phyloP scores from a whole-genome alignment of 1,284 basidiomycete species.

The Polyporus tsugae region DNA sequence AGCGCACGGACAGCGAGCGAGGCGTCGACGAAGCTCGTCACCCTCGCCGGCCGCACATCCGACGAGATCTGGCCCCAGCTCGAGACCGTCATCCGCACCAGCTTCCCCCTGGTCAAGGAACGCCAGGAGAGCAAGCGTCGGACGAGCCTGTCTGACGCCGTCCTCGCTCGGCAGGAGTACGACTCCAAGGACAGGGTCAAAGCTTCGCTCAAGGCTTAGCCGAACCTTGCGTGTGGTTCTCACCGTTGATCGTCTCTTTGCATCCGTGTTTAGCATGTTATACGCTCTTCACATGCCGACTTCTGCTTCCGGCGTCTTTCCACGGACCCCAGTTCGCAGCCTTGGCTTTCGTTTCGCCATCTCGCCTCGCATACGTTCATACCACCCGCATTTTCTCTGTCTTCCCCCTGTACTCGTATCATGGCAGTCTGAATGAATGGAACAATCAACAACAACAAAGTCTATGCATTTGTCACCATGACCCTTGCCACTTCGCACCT shows the following conservation, averaged over 20 bases:
- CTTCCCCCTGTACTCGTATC: slow-evolving; percentile 17
- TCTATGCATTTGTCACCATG: neutral
- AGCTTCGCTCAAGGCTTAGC: slow-evolving; percentile 2
- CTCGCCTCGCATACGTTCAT: neutral
- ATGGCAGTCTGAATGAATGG: neutral
- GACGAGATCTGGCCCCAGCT: slow-evolving; percentile 95
- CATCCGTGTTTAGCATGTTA: neutral
- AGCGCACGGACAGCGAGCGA: slow-evolving; percentile 40
- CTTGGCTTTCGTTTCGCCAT: neutral
- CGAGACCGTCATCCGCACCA: slow-evolving; percentile 63
- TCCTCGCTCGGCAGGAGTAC: slow-evolving; percentile 38
- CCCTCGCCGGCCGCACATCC: slow-evolving; percentile 83
- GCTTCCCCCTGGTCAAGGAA: slow-evolving; percentile 66
- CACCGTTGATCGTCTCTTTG: neutral
- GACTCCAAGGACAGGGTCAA: slow-evolving; percentile 22
- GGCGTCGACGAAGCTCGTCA: slow-evolving; percentile 61
- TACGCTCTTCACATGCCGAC: neutral
- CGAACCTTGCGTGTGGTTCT: neutral
- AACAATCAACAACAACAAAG: neutral
- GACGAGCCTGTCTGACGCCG: slow-evolving; percentile 59
- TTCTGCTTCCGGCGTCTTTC: neutral
- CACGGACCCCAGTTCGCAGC: neutral
- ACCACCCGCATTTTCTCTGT: slow-evolving; percentile 5
- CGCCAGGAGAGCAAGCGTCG: slow-evolving; percentile 54
- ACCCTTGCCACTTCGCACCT: neutral